Evolutionary conservation across 2,329 filamentous ascomycete species (phyloP).

Genomic region (Coniochaeta hoffmannii): DNA sequence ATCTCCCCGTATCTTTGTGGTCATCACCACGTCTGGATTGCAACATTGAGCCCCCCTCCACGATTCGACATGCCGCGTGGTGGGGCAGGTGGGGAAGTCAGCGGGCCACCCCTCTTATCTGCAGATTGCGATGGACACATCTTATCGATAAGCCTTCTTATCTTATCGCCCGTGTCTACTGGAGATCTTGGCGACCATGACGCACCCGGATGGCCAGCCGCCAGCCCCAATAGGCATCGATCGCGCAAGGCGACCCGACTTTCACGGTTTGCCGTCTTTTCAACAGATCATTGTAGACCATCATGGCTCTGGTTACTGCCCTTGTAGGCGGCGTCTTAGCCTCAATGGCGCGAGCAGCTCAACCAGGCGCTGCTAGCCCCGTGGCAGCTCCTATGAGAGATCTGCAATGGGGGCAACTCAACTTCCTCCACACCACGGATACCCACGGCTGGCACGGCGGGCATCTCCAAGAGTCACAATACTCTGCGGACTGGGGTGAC

Average conservation of each 20-base stretch:
- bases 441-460: constrained; percentile 95
- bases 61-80: not conserved
- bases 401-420: constrained; percentile 86
- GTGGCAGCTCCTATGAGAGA: constrained; percentile 75
- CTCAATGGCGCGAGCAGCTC: constrained; percentile 41
- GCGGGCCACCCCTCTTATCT: not conserved
- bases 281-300: not conserved
- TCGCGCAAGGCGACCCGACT: not conserved
- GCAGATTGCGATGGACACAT: too few species aligned
- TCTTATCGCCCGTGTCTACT: too few species aligned
- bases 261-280: too few species aligned
- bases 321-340: constrained; percentile 31
- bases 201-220: not conserved
- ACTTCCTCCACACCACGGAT: constrained; percentile 95
- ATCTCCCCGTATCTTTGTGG: not conserved
- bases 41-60: too few species aligned
- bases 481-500: constrained; percentile 95
- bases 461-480: constrained; percentile 87
- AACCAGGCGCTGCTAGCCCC: constrained; percentile 74
- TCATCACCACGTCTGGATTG: too few species aligned
- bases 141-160: not conserved
- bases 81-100: not conserved
- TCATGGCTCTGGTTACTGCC: constrained; percentile 22
- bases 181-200: too few species aligned
- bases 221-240: not conserved